These are phyloP conservation scores for Leccinum imitatum DNA, from an alignment of 768 basidiomycete genomes.

Conservation along the genomic window DNA sequence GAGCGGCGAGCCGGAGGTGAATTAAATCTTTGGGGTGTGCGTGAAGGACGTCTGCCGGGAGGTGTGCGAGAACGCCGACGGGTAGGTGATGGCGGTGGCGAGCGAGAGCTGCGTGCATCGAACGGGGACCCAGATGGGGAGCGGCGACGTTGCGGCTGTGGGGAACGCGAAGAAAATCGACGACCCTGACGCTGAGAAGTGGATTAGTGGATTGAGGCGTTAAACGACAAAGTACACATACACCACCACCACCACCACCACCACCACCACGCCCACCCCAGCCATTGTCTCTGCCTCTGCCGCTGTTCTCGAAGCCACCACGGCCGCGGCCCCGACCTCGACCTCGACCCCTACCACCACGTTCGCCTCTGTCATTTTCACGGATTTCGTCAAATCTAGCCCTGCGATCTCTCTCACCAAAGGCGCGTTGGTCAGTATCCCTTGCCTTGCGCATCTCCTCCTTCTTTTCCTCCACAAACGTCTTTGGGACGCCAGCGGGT, in stretches of 20 bases:
- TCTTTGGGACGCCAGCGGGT: slow-evolving; percentile 84
- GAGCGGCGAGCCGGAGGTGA: slow-evolving; percentile 41
- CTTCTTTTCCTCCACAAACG: slow-evolving; percentile 91
- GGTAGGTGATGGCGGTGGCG: slow-evolving; percentile 35
- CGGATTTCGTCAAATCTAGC: slow-evolving; percentile 67
- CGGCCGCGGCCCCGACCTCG: slow-evolving; percentile 56
- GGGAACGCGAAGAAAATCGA: slow-evolving; percentile 44
- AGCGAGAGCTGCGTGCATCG: slow-evolving; percentile 41
- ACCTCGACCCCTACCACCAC: slow-evolving; percentile 53
- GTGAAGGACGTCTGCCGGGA: slow-evolving; percentile 36
- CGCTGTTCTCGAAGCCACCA: slow-evolving; percentile 49
- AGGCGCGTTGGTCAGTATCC: slow-evolving; percentile 59
- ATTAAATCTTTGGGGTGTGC: slow-evolving; percentile 26
- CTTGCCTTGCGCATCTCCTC: slow-evolving; percentile 77
- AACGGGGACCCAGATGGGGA: slow-evolving; percentile 37
- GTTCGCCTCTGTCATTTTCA: slow-evolving; percentile 52
- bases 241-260: slow-evolving; percentile 58
- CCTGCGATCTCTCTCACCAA: slow-evolving; percentile 72
- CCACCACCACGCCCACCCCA: slow-evolving; percentile 65
- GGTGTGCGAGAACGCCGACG: slow-evolving; percentile 41
- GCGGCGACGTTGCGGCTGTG: slow-evolving; percentile 50
- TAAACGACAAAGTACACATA: slow-evolving; percentile 13
- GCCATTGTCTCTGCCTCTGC: slow-evolving; percentile 53
- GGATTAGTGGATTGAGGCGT: slow-evolving; percentile 9
- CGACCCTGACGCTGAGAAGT: slow-evolving; percentile 42